phyloP scores from a whole-genome alignment of 441 rosid genomes.

The Sinapis alba region DNA sequence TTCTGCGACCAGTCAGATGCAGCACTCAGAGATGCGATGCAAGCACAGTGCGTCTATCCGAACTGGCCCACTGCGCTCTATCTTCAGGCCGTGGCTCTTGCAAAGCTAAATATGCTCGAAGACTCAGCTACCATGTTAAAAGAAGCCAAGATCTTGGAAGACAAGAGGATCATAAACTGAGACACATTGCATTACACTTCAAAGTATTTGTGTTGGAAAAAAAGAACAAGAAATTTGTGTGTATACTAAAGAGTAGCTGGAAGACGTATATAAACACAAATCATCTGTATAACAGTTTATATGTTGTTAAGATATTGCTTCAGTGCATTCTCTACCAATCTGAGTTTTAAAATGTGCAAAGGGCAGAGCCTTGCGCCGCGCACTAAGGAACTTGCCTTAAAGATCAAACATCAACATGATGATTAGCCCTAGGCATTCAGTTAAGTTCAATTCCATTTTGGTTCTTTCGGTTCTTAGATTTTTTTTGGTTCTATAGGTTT shows the following conservation, averaged over 20 bases:
- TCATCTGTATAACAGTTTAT: not conserved
- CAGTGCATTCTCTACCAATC: not conserved
- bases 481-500: too few species aligned
- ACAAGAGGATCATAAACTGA: slow-evolving; percentile 57
- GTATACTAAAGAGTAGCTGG: not conserved
- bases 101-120: slow-evolving; percentile 88
- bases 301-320: not conserved
- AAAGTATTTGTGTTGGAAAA: not conserved
- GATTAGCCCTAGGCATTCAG: too few species aligned
- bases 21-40: slow-evolving; percentile 96
- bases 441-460: too few species aligned
- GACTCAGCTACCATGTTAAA: slow-evolving; percentile 83
- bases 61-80: slow-evolving; percentile 95
- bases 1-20: slow-evolving; percentile 82
- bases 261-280: not conserved
- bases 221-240: not conserved
- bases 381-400: too few species aligned
- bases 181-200: slow-evolving; percentile 22
- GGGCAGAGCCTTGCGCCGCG: too few species aligned
- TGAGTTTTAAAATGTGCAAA: too few species aligned
- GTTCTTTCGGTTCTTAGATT: too few species aligned
- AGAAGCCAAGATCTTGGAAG: slow-evolving; percentile 79
- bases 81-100: slow-evolving; percentile 88
- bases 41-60: slow-evolving; percentile 83
- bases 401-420: too few species aligned